Evolutionary conservation across 2,329 filamentous ascomycete genomes (phyloP), one percentile per base, ranked within the genome.

Genomic region (Aspergillus phoenicis): DNA sequence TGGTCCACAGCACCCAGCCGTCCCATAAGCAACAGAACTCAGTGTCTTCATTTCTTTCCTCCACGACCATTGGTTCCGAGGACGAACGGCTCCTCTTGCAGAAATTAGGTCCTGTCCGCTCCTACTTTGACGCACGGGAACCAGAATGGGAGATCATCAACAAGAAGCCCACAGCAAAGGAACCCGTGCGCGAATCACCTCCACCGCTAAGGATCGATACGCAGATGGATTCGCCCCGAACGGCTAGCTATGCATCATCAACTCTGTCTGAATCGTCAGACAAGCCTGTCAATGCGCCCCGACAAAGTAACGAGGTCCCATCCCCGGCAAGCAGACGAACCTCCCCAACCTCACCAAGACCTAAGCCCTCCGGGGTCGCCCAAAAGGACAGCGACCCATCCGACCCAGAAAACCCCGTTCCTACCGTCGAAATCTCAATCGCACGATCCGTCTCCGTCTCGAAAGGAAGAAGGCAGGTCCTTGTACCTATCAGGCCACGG

Each of bases 391-490:
- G 58, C 20, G 57, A 60, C 20, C 54, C 60, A 2, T 20, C 45
- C 8, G 57, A 62, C 15, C 54, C 61, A 26, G 52, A 54, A 33
- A 55, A 58, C 28, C 17, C 65, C 57, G 57, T 62, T 38, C 63
- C 62, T 1, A 61, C 62, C 5, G 67, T 77, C 38, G 73, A 78
- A 60, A 68, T 79, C 33, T 78, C 77, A 3, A 70, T 74, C 38
- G 77, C 77, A 3, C 68, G 76, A 28, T 78, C 77, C 5, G 65
- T 80, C 8, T 78, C 76, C 8, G 71, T 79, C 0, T 73, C 73
- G 0, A 69, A 66, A 33, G 71, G 71, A 8, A 75, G 68, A 30
- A 72, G 68, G 43, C 75, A 78, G 57, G 62, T 76, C n/a, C 63
- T 79, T 6, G 73, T 79, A 6, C 76, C 77, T 0, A 69, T 78